Evolutionary conservation across 1,284 basidiomycete species (phyloP), one percentile per base, ranked within the genome.

Genomic region (Cryptococcus amylolentus): DNA sequence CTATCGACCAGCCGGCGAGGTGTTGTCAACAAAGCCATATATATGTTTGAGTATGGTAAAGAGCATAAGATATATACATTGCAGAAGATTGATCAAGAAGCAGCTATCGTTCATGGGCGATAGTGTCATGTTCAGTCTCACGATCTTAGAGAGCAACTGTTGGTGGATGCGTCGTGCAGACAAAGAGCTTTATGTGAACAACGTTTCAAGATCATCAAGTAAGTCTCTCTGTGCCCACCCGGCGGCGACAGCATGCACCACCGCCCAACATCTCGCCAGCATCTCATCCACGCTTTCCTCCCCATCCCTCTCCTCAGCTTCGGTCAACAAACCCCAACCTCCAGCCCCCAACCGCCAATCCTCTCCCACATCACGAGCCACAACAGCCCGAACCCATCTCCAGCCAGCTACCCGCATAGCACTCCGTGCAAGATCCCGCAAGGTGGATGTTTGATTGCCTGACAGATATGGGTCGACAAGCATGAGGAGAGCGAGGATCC

Each of bases 151-250:
- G 23, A 23, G 23, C 23, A 23, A 23, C 20, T 20, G 20, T 20
- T 20, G 20, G 20, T 20, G 20, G 2, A 20, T 20, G 20, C 20
- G 20, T 23, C 23, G 23, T 23, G 23, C 23, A 23, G 23, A 23
- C 23, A 23, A 23, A 42, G 20, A 8, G 20, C 7, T 42, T 42
- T 7, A 50, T 16, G 35, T 52, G 39, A 75, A 70, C 58, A 68
- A 53, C 3, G 54, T 59, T 54, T 86, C 85, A 10, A 87, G 86
- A 69, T 93, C 88, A 67, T 82, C 81, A 85, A 91, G 89, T 45
- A 97, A 77, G 73, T 97, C 94, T 54, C 79, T 81, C 77, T 97
- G 93, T 20, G 84, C 87, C 93, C 92, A 97, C 1, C 88, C 79
- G 10, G 83, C 84, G 23, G 83, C 82, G 31, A 97, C 79, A 3